A percentile compares a stretch with the other conserved stretches of the same genome.
These are phyloP conservation scores for Gentiana straminea DNA, from an alignment of 257 asterid species.

Conservation along the genomic window DNA sequence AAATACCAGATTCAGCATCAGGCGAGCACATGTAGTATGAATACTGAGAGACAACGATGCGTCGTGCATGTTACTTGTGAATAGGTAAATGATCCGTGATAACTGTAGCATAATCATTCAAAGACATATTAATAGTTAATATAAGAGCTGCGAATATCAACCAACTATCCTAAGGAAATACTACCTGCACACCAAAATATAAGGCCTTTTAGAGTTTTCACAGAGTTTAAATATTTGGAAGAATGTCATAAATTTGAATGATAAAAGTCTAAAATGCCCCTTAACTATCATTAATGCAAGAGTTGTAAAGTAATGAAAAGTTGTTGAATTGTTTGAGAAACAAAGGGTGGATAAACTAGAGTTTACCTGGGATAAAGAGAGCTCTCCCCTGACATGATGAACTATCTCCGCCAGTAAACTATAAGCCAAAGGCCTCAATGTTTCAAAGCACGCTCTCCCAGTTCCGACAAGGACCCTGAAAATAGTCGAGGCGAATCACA, in stretches of 20 bases:
- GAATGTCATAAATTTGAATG: neutral
- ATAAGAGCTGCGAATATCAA: too few species aligned
- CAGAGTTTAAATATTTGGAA: neutral
- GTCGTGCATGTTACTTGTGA: conserved; percentile 99
- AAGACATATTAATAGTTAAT: conserved; percentile 1
- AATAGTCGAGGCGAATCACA: conserved; percentile 16
- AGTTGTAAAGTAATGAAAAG: too few species aligned
- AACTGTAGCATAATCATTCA: conserved; percentile 45
- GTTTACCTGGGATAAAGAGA: conserved; percentile 86
- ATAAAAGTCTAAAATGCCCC: too few species aligned
- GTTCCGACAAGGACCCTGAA: conserved; percentile 98
- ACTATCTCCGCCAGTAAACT: conserved; percentile 98
- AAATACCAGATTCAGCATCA: conserved; percentile 94
- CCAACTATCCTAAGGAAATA: neutral
- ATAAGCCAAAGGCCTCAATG: conserved; percentile 95
- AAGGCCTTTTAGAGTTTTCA: neutral
- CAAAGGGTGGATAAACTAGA: neutral
- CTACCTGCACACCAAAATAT: neutral
- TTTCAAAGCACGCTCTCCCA: conserved; percentile 97
- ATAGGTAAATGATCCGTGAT: conserved; percentile 90
- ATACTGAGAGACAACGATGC: conserved; percentile 93
- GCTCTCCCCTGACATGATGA: conserved; percentile 95
- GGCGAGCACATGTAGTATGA: conserved; percentile 98
- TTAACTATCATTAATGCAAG: too few species aligned
- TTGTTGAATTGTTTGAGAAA: too few species aligned